Conservation (phyloP, 164 flowering plant genomes). For the Dillenia turbinata region DNA sequence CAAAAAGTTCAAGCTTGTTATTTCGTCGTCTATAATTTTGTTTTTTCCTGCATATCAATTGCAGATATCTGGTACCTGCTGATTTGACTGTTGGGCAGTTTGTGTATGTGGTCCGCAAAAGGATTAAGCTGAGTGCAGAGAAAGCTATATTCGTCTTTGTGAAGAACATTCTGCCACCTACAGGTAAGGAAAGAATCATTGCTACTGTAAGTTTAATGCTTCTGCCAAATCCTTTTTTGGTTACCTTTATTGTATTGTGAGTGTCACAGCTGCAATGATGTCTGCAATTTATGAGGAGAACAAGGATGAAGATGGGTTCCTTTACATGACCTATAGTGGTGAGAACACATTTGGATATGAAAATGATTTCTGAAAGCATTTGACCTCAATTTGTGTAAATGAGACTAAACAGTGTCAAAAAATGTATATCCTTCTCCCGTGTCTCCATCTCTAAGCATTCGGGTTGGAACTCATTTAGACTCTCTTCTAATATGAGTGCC, state of each 20-base stretch:
- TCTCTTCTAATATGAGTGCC: too few relatives aligned
- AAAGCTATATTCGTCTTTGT: constrained; percentile 82
- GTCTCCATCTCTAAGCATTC: too few relatives aligned
- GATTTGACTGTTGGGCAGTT: constrained; percentile 87
- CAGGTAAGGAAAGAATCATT: constrained; percentile 39
- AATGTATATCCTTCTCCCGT: too few relatives aligned
- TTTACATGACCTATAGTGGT: constrained; percentile 93
- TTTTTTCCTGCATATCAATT: constrained; percentile 8
- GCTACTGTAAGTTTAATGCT: background rate
- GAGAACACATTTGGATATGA: constrained; percentile 74
- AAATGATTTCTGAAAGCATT: constrained; percentile 13
- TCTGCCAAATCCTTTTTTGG: background rate
- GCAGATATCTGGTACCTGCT: constrained; percentile 88
- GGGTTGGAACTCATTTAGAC: too few relatives aligned
- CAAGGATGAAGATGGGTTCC: constrained; percentile 86
- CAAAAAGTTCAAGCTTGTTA: too few relatives aligned
- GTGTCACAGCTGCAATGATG: constrained; percentile 74
- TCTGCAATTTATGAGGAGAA: constrained; percentile 81
- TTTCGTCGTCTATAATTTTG: too few relatives aligned
- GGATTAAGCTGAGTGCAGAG: constrained; percentile 80
- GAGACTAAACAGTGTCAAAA: background rate
- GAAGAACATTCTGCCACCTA: constrained; percentile 76
- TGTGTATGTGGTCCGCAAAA: constrained; percentile 84
- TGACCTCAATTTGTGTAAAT: constrained; percentile 2
- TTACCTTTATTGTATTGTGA: background rate